Percentiles rank a stretch among this genome's conserved stretches.
phyloP scores from a whole-genome alignment of 495 filamentous ascomycete species.

The Daldinia grandis region DNA sequence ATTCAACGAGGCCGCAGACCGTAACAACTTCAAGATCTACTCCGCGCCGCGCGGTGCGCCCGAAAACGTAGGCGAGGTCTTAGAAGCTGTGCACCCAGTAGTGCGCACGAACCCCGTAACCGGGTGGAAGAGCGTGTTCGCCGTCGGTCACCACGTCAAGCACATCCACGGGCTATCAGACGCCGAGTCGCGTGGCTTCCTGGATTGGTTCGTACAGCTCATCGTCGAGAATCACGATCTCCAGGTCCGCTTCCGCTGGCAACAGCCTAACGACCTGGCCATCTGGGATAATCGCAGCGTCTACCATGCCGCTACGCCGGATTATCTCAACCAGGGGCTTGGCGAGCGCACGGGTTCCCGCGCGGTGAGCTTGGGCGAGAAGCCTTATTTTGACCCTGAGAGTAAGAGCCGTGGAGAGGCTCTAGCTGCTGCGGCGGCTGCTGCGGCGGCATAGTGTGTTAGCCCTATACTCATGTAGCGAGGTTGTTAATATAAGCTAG shows the following conservation, averaged over 20 bases:
- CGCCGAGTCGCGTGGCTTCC: conserved; percentile 68
- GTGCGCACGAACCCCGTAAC: conserved; percentile 85
- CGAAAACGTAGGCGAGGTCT: conserved; percentile 69
- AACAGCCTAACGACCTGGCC: conserved; percentile 68
- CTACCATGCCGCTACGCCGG: conserved; percentile 76
- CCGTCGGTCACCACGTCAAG: conserved; percentile 67
- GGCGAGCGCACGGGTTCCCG: conserved; percentile 69
- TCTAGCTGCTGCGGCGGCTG: conserved; percentile 47
- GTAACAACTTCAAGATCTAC: conserved; percentile 65
- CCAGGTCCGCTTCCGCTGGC: conserved; percentile 76
- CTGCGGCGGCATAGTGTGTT: background rate
- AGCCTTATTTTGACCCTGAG: conserved; percentile 70
- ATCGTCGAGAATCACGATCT: conserved; percentile 82
- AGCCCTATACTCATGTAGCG: background rate
- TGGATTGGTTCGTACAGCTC: conserved; percentile 69
- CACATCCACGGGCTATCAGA: conserved; percentile 72
- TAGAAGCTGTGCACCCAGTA: conserved; percentile 73
- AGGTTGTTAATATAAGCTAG: background rate
- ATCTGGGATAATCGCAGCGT: conserved; percentile 83
- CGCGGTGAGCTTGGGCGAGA: conserved; percentile 72
- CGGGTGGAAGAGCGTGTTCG: conserved; percentile 79
- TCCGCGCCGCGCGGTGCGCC: conserved; percentile 67
- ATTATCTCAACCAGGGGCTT: conserved; percentile 65
- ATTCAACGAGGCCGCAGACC: conserved; percentile 65
- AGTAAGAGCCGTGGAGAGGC: conserved; percentile 68